Percentiles rank a stretch among this genome's conserved stretches.
These are phyloP conservation scores for Suillus weaverae DNA, from an alignment of 768 basidiomycete species.

Conservation along the genomic window DNA sequence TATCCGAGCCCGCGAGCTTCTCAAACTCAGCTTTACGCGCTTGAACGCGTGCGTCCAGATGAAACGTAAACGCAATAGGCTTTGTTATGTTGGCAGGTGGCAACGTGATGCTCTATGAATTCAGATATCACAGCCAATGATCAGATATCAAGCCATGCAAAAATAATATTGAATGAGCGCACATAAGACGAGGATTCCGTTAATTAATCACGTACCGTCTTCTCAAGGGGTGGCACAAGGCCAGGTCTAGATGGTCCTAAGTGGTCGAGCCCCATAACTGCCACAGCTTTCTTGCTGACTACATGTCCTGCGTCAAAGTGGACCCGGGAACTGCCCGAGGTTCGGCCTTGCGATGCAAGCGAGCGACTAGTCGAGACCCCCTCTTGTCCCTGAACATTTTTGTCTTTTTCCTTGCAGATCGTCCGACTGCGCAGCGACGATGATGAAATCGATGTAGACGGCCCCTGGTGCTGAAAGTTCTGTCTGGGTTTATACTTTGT, in stretches of 20 bases:
- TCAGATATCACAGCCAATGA: constrained; percentile 12
- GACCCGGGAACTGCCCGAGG: constrained; percentile 9
- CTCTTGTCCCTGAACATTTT: constrained; percentile 10
- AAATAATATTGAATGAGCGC: constrained; percentile 24
- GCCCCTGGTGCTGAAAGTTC: constrained; percentile 13
- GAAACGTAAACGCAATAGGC: constrained; percentile 54
- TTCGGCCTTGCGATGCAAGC: background rate
- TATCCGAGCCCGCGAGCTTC: constrained; percentile 9
- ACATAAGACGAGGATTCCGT: constrained; percentile 21
- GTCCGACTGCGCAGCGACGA: constrained; percentile 15
- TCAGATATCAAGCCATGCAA: constrained; percentile 20
- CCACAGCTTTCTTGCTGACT: constrained; percentile 1
- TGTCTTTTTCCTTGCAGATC: constrained; percentile 13
- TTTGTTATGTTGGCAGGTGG: constrained; percentile 39
- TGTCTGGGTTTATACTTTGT: constrained; percentile 30
- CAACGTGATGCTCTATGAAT: constrained; percentile 23
- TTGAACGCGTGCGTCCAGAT: constrained; percentile 48
- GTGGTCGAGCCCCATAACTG: constrained; percentile 4
- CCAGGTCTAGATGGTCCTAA: constrained; percentile 21
- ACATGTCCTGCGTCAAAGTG: constrained; percentile 7
- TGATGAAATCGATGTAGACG: constrained; percentile 14
- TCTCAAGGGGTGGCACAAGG: constrained; percentile 28
- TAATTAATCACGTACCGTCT: constrained; percentile 33
- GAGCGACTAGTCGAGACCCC: constrained; percentile 7
- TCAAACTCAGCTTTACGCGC: constrained; percentile 42